A percentile compares a stretch with the other conserved stretches of the same genome.
Evolutionary conservation across 345 rosid genomes (phyloP).

Genomic region (Raphanus raphanistrum): DNA sequence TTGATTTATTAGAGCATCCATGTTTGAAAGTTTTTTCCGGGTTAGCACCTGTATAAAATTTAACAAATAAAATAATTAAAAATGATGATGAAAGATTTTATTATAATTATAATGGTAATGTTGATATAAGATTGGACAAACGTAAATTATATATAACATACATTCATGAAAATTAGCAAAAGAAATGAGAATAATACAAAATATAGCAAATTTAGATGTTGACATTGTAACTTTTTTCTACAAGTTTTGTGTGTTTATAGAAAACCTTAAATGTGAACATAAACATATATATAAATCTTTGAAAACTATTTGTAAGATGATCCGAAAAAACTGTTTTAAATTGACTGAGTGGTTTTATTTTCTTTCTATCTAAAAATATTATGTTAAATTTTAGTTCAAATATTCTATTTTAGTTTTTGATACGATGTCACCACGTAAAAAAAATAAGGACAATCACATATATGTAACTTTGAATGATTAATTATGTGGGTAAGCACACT

Average conservation of each 20-base stretch:
- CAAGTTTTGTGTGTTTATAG: not conserved
- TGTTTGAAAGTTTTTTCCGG: no score
- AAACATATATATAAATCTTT: not conserved
- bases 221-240: not conserved
- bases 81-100: not conserved
- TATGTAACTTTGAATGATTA: not conserved
- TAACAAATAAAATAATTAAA: no score
- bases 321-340: not conserved
- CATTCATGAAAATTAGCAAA: not conserved
- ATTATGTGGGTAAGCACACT: not conserved
- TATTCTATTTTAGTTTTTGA: not conserved
- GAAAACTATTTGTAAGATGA: not conserved
- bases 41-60: no score
- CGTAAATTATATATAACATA: not conserved
- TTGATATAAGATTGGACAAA: not conserved
- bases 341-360: not conserved
- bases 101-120: not conserved
- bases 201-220: not conserved
- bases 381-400: no score
- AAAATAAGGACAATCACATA: no score
- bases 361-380: no score
- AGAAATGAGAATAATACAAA: constrained; percentile 3
- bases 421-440: not conserved
- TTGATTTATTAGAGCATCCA: no score
- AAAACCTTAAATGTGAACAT: not conserved